Conservation (phyloP, 352 stramenopile species). For the Phytophthora melonis region DNA sequence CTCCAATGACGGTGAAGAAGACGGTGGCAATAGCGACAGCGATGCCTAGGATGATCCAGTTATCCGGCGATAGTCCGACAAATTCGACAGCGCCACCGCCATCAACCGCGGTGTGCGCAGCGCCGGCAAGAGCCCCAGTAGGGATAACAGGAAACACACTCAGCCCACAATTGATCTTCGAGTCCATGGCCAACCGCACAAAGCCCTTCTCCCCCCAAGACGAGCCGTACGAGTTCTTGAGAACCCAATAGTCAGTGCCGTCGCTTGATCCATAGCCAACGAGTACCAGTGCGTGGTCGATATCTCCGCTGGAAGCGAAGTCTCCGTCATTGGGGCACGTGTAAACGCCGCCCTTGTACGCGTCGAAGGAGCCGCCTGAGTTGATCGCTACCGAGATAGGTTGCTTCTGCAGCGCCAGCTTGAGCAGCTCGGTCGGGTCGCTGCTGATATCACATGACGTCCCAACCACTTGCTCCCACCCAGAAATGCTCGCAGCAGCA, state of each 20-base stretch:
- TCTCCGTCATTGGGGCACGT: constrained; percentile 75
- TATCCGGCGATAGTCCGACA: constrained; percentile 40
- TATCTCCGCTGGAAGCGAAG: constrained; percentile 62
- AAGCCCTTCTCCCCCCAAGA: constrained; percentile 81
- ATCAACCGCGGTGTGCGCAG: constrained; percentile 57
- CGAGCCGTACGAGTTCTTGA: constrained; percentile 86
- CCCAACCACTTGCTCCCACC: constrained; percentile 76
- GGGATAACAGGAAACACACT: constrained; percentile 81
- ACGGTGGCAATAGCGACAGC: constrained; percentile 37
- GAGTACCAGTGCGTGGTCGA: constrained; percentile 80
- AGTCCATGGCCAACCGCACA: constrained; percentile 67
- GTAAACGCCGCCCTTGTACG: constrained; percentile 85
- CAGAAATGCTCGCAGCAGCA: constrained; percentile 69
- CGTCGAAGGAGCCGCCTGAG: constrained; percentile 78
- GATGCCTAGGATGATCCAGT: constrained; percentile 48
- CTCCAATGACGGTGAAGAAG: constrained; percentile 44
- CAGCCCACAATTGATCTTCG: constrained; percentile 82
- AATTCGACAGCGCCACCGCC: constrained; percentile 55
- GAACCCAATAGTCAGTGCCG: constrained; percentile 73
- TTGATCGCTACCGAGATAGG: constrained; percentile 85
- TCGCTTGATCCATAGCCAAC: constrained; percentile 70
- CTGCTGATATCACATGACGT: constrained; percentile 60
- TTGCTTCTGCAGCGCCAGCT: constrained; percentile 72
- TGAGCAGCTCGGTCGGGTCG: constrained; percentile 70
- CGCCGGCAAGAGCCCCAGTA: constrained; percentile 55